These are phyloP conservation scores for Digitaria exilis DNA, from an alignment of 202 grass and related monocot species.

Conservation along the genomic window DNA sequence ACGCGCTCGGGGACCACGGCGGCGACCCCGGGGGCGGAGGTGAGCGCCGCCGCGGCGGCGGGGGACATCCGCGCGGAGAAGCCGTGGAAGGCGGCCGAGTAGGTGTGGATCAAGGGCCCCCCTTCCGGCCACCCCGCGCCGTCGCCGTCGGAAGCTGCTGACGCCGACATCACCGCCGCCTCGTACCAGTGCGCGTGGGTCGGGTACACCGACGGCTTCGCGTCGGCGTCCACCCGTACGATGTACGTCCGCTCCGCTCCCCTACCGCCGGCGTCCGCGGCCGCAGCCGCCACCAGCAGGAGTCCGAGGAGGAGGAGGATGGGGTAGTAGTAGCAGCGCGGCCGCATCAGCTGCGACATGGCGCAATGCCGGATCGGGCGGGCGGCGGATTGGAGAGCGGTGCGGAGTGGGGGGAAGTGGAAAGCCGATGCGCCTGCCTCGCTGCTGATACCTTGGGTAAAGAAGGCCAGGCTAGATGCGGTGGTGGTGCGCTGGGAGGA, in stretches of 20 bases:
- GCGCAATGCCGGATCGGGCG: background rate
- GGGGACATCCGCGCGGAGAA: conserved; percentile 78
- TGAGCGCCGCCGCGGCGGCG: conserved; percentile 39
- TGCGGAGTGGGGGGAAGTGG: conserved; percentile 25
- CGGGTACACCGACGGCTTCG: conserved; percentile 83
- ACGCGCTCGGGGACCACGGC: conserved; percentile 78
- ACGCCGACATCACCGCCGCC: conserved; percentile 51
- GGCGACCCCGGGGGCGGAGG: conserved; percentile 51
- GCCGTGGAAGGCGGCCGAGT: conserved; percentile 71
- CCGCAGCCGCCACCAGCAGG: background rate
- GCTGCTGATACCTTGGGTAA: conserved; percentile 24
- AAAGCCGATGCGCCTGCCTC: conserved; percentile 32
- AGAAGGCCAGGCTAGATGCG: conserved; percentile 29
- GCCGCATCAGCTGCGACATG: background rate
- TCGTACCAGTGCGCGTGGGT: conserved; percentile 98
- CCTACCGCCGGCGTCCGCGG: background rate
- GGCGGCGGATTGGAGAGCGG: background rate
- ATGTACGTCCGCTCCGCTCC: conserved; percentile 73
- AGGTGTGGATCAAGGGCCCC: conserved; percentile 81
- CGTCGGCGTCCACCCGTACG: conserved; percentile 79
- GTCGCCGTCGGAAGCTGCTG: conserved; percentile 30
- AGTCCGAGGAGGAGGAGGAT: background rate
- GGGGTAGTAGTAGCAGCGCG: background rate
- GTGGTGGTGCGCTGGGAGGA: background rate
- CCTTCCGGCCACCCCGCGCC: conserved; percentile 51